Evolutionary conservation across 257 asterid species (phyloP).

Genomic region (Gardenia jasminoides): DNA sequence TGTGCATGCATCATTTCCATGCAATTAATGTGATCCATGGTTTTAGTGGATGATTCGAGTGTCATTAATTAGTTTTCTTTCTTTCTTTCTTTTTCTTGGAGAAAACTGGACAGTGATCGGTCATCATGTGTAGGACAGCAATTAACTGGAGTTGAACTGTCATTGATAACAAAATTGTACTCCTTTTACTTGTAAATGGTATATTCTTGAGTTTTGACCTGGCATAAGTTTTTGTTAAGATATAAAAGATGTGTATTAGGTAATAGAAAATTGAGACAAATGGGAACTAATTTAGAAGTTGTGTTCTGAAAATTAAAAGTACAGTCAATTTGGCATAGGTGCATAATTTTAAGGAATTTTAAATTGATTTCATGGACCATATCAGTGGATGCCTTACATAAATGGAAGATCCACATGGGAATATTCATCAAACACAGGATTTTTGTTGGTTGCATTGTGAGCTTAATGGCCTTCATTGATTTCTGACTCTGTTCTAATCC

Average conservation of each 20-base stretch:
- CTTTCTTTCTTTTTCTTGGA: background rate
- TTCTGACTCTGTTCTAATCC: background rate
- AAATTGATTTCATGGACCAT: background rate
- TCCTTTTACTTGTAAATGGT: background rate
- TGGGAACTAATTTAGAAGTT: background rate
- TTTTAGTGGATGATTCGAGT: background rate
- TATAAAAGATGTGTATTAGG: background rate
- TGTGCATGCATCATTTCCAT: background rate
- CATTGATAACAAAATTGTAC: background rate
- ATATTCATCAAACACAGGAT: background rate
- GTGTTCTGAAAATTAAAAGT: background rate
- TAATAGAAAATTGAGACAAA: background rate
- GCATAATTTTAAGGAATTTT: background rate
- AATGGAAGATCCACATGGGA: background rate
- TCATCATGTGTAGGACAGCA: background rate
- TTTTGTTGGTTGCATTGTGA: background rate
- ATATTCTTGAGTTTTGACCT: background rate
- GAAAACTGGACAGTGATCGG: background rate
- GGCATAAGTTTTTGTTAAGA: background rate
- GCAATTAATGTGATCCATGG: background rate
- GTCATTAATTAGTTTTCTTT: background rate
- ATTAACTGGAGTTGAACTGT: background rate
- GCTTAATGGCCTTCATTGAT: background rate
- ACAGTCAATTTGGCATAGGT: background rate
- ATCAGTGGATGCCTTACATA: background rate